Evolutionary conservation across 106 monocot genomes (phyloP), one percentile per base, ranked within the genome.

Genomic region (Apostasia shenzhenica): DNA sequence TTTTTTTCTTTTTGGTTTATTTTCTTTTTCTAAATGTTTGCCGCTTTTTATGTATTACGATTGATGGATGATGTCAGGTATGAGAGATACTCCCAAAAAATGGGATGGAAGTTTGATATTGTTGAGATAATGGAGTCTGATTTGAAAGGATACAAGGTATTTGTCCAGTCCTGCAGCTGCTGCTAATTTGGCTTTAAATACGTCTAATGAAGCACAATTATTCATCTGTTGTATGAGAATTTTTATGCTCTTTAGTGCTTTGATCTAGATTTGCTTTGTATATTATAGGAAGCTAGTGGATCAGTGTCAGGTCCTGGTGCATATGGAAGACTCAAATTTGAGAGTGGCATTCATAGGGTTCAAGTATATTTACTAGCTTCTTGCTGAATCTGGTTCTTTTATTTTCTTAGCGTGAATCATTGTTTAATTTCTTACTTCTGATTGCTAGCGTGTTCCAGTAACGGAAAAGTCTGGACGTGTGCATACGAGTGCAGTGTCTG

Each of bases 341-440:
- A 99, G 78, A 99, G 90, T 76, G 97, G 97, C 61, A 81, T 99
- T 83, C 97, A 99, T 70, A 83, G 97, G 81, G 97, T 99, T 67
- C 97, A 99, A 90, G 97, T 99, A 46, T 37, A 40, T 6, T 62
- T 26, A 8, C 8, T 54, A 70, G 8, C 53, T 3, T 14, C 41
- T 41, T 46, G 65, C 43, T 12, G 2, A 62, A 40, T 39, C 2
- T 39, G 44, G 2, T 4, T 39, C 43, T 51, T 46, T n/a, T 53
- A 6, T 37, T 40, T 6, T 47, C 26, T 65, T 26, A 26, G 26
- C 26, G 26, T 26, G 4, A 57, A 40, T 8, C 14, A 41, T 48
- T 53, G 53, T 8, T 9, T 13, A 3, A 57, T 39, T 5, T 70
- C 40, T 73, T 68, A 52, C 6, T 61, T 2, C 2, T 63, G 49